Evolutionary conservation across 805 yeast genomes (phyloP), one percentile per base, ranked within the genome.

Genomic region (Candida ulmi): DNA sequence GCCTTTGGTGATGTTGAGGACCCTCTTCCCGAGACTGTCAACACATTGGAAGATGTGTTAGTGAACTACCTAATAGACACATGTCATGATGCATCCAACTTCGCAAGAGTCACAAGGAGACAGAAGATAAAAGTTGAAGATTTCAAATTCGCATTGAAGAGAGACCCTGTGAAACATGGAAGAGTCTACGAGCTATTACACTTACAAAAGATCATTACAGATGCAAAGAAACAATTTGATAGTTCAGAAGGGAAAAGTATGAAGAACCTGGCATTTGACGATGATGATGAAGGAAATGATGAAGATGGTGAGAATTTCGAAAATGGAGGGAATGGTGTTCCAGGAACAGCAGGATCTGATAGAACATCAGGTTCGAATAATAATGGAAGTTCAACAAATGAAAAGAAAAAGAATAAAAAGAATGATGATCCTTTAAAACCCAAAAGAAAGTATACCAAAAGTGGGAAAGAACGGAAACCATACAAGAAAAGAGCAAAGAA

Each of bases 1-100:
- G 88, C 88, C 0, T 82, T 72, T 56, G 91, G 91, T 2, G 91
- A 83, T 52, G 80, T 74, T 2, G 61, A 74, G n/a, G 69, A 77
- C 33, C 91, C 91, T 1, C 65, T 76, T 33, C 70, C 74, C 11
- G 86, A 81, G 41, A 78, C 86, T 0, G 76, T 80, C 1, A 77
- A 78, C 26, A 74, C 76, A 4, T 54, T 83, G 25, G 91, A 83
- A 48, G 91, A 83, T 45, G 67, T 82, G 6, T 69, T 83, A 9
- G 74, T 80, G 11, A 76, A 74, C 30, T 84, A 82, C 55, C 58
- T 83, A 30, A 70, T 74, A 3, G 83, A 78, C 51, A 67, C 82
- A 11, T 68, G 87, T 63, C 63, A 76, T 46, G 72, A 74, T 47
- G 77, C 82, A 13, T 54, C 68, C 45, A 53, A 70, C 18, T 65